Conservation (phyloP, 192 early-diverging fungal species). For the Cladochytrium replicatum region DNA sequence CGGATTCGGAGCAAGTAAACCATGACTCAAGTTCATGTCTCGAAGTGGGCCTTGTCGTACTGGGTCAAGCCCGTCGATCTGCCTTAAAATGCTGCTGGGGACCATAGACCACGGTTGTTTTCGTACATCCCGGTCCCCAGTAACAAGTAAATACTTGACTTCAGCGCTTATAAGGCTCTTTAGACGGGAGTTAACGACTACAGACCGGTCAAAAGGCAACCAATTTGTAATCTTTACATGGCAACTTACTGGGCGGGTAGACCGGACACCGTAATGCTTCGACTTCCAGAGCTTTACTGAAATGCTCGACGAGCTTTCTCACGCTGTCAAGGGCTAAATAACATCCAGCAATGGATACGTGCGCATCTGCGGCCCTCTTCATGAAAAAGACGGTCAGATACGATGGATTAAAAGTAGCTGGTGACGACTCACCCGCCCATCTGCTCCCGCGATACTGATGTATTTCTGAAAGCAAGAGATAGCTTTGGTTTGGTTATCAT, state of each 20-base stretch:
- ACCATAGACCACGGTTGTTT: slow-evolving; percentile 13
- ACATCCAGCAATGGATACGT: slow-evolving; percentile 21
- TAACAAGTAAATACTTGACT: slow-evolving; percentile 24
- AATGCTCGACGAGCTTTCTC: slow-evolving; percentile 19
- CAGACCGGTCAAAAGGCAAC: background rate
- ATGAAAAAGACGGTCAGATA: slow-evolving; percentile 1
- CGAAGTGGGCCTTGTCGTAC: no score
- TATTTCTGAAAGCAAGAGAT: slow-evolving; percentile 14
- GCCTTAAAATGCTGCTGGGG: slow-evolving; percentile 3
- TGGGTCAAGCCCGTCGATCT: slow-evolving; percentile 14
- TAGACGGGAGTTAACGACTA: slow-evolving; percentile 17
- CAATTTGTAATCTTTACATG: background rate
- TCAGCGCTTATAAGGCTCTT: slow-evolving; percentile 17
- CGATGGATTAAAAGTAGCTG: background rate
- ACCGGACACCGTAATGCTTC: slow-evolving; percentile 17
- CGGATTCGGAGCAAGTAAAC: no score
- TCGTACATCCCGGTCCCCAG: slow-evolving; percentile 14
- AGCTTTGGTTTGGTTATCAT: slow-evolving; percentile 3
- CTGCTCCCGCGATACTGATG: slow-evolving; percentile 7
- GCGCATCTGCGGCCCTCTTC: slow-evolving; percentile 22
- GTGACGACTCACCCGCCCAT: slow-evolving; percentile 7
- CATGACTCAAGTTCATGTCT: no score
- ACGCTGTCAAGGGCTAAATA: slow-evolving; percentile 11
- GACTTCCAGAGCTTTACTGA: slow-evolving; percentile 14
- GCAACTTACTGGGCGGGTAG: slow-evolving; percentile 16